These are phyloP conservation scores for Daldinia loculata DNA, from an alignment of 495 filamentous ascomycete genomes.

Conservation along the genomic window DNA sequence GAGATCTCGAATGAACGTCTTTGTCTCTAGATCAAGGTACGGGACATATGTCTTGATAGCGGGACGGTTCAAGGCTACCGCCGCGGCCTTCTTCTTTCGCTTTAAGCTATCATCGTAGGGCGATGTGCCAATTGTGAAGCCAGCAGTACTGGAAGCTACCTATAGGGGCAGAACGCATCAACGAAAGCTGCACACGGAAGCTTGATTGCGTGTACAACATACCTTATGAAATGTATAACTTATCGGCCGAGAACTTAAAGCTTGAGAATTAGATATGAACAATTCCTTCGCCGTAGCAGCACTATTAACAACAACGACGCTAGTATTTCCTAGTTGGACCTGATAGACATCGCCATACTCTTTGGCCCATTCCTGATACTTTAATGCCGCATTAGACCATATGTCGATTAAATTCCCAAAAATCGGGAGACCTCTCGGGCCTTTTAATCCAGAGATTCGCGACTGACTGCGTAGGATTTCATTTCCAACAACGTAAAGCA, in stretches of 20 bases:
- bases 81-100: constrained; percentile 68
- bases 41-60: constrained; percentile 67
- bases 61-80: constrained; percentile 69
- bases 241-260: constrained; percentile 66
- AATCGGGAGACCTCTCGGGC: constrained; percentile 65
- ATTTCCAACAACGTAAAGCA: constrained; percentile 60
- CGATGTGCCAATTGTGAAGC: constrained; percentile 72
- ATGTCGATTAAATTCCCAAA: constrained; percentile 72
- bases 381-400: constrained; percentile 65
- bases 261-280: constrained; percentile 64
- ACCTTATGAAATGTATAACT: constrained; percentile 75
- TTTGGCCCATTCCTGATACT: constrained; percentile 67
- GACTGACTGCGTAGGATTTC: constrained; percentile 60
- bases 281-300: constrained; percentile 64
- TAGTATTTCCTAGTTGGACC: constrained; percentile 69
- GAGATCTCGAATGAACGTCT: constrained; percentile 66
- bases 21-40: constrained; percentile 69
- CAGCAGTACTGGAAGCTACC: constrained; percentile 69
- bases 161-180: constrained; percentile 35
- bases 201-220: background rate
- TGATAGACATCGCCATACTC: constrained; percentile 69
- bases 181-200: background rate
- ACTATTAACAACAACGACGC: constrained; percentile 68
- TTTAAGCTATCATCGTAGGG: constrained; percentile 72
- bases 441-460: constrained; percentile 61